Evolutionary conservation across 768 basidiomycete species (phyloP), one percentile per base, ranked within the genome.

Genomic region (Dendrothele bispora): DNA sequence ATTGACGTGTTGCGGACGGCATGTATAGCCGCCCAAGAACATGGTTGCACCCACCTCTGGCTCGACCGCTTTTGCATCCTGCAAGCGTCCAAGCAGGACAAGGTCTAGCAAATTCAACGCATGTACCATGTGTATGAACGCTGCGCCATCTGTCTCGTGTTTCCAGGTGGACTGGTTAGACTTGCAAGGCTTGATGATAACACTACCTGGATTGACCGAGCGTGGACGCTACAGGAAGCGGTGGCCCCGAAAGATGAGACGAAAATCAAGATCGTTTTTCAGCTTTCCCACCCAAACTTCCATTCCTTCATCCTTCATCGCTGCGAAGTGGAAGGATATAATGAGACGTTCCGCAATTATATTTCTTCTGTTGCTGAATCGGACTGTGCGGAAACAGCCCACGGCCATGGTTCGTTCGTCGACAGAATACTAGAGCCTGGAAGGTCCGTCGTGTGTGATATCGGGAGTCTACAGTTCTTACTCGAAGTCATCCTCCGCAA

Each of bases 211-310:
- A 54, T 52, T 15, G 44, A 51, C 27, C 52, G 57, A 22, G 57
- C 35, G 22, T 58, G 57, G 57, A 58, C 57, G 34, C 48, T 56
- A 22, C 57, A 58, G 46, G 57, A 46, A 21, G 35, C 32, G 32
- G 24, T 7, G 25, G 36, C n/a, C 22, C 35, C 20, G 25, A 35
- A 7, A 25, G n/a, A 32, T 32, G n/a, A 17, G n/a, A 17, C 11
- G 10, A 10, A 10, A 10, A 17, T 32, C 30, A 32, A 32, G n/a
- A 10, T 10, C 17, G 30, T 32, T 17, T 32, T 32, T 32, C 17
- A 10, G n/a, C 17, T 32, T 17, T 17, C 30, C 17, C 30, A 32
- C 17, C 11, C 30, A 17, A 32, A 17, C 30, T 32, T 32, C 17
- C 30, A 10, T 10, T 10, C 10, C 11, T 32, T 32, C 30, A 32